Percentiles rank a stretch among this genome's conserved stretches.
Conservation (phyloP, 108 stramenopile species). For the Nitzschia sp. region DNA sequence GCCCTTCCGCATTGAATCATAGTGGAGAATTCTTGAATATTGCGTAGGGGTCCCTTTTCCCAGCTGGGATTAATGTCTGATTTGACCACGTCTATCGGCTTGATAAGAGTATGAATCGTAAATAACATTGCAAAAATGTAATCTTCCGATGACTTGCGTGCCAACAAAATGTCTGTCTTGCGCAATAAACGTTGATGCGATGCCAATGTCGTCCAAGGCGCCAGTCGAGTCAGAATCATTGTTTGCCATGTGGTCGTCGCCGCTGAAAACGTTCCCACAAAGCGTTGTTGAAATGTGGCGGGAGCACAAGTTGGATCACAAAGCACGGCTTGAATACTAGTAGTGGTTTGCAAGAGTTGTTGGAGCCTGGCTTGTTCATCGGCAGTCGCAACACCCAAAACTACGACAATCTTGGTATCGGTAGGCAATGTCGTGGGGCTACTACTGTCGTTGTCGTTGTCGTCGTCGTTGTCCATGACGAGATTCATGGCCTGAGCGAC, state of each 20-base stretch:
- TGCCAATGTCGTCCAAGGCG: neutral
- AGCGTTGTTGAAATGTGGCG: neutral
- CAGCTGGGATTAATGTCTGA: constrained; percentile 78
- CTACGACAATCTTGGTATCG: neutral
- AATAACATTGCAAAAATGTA: constrained; percentile 3
- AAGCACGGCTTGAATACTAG: neutral
- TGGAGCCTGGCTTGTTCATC: neutral
- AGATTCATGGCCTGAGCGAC: too few relatives aligned
- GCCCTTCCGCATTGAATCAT: constrained; percentile 79
- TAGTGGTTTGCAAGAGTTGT: neutral
- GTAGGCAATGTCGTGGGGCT: neutral
- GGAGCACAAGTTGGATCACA: constrained; percentile 4
- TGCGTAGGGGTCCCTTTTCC: constrained; percentile 84
- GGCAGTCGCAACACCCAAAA: neutral
- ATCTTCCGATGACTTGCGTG: constrained; percentile 1
- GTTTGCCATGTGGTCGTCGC: neutral
- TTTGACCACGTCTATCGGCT: constrained; percentile 32
- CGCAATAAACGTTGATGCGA: constrained; percentile 4
- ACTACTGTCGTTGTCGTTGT: neutral
- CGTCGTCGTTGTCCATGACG: neutral
- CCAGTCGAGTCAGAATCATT: neutral
- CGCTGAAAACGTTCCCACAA: neutral
- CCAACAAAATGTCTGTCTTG: neutral
- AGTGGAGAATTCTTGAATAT: constrained; percentile 72
- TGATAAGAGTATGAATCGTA: neutral